Evolutionary conservation across 2,329 filamentous ascomycete genomes (phyloP).

Genomic region (Scolecobasidium constrictum): DNA sequence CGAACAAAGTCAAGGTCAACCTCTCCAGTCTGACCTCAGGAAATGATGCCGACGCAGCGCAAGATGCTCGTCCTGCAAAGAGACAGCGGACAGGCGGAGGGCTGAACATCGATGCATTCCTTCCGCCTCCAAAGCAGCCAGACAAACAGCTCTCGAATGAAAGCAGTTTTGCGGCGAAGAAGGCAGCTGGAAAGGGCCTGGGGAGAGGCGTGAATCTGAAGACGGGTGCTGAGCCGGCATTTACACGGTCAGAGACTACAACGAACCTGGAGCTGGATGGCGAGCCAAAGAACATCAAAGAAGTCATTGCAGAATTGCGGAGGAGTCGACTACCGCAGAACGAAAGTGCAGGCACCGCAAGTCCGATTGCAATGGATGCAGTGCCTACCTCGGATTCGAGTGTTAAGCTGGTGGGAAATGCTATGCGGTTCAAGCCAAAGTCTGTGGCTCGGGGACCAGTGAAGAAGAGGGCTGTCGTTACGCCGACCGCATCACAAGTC

Average conservation of each 20-base stretch:
- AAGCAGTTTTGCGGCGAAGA: slow-evolving; percentile 19
- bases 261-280: slow-evolving; percentile 14
- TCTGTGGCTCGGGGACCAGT: slow-evolving; percentile 68
- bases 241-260: slow-evolving; percentile 47
- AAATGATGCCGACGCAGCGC: slow-evolving; percentile 31
- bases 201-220: slow-evolving; percentile 60
- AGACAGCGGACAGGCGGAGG: slow-evolving; percentile 51
- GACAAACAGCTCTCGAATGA: slow-evolving; percentile 17
- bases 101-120: slow-evolving; percentile 69
- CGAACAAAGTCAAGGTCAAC: slow-evolving; percentile 74
- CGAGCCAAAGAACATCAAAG: slow-evolving; percentile 23
- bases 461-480: slow-evolving; percentile 47
- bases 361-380: slow-evolving; percentile 22
- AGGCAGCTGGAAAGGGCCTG: slow-evolving; percentile 24
- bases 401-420: slow-evolving; percentile 62
- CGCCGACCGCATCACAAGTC: slow-evolving; percentile 9
- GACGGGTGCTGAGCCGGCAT: slow-evolving; percentile 74
- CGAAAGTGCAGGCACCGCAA: slow-evolving; percentile 20
- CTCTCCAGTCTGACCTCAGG: slow-evolving; percentile 47
- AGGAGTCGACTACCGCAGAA: slow-evolving; percentile 13
- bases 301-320: slow-evolving; percentile 18
- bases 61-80: slow-evolving; percentile 56
- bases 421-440: slow-evolving; percentile 79
- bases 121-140: slow-evolving; percentile 68
- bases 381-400: slow-evolving; percentile 46